These are phyloP conservation scores for Neonectria magnoliae DNA, from an alignment of 2,329 filamentous ascomycete species.

Conservation along the genomic window DNA sequence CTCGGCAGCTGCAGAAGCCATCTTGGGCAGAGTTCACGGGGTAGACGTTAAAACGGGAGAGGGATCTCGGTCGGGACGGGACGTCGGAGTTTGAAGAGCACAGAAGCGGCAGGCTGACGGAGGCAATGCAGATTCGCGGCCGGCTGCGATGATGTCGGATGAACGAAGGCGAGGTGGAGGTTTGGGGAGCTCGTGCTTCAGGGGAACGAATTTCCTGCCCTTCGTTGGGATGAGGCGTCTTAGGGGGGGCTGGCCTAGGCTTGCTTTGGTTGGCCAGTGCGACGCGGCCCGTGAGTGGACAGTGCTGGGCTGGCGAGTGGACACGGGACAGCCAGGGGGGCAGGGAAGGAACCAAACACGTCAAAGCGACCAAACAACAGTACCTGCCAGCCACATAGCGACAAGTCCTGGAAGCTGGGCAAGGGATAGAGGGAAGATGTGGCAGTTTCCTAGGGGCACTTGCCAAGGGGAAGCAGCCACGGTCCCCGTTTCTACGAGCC, in stretches of 20 bases:
- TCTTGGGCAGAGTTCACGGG: constrained; percentile 45
- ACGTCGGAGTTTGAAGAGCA: constrained; percentile 22
- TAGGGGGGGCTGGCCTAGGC: constrained; percentile 30
- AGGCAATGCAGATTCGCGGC: constrained; percentile 34
- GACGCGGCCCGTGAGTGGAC: constrained; percentile 41
- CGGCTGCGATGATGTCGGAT: constrained; percentile 41
- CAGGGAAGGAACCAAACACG: constrained; percentile 39
- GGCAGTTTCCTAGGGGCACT: constrained; percentile 29
- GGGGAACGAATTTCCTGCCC: constrained; percentile 50
- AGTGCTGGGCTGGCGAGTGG: constrained; percentile 37
- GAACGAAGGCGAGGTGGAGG: constrained; percentile 43
- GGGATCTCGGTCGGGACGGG: constrained; percentile 9
- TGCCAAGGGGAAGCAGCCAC: constrained; percentile 30
- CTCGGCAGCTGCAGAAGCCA: constrained; percentile 68
- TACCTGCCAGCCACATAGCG: no score
- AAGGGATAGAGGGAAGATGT: constrained; percentile 12
- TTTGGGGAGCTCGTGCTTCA: constrained; percentile 47
- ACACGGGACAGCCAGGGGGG: constrained; percentile 40
- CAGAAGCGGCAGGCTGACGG: constrained; percentile 31
- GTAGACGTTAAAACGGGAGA: constrained; percentile 10
- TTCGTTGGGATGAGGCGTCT: constrained; percentile 39
- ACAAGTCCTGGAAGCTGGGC: no score
- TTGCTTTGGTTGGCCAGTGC: constrained; percentile 45
- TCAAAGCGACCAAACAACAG: constrained; percentile 22
- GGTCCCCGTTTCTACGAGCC: constrained; percentile 35